These are phyloP conservation scores for Diplodia intermedia DNA, from an alignment of 2,329 filamentous ascomycete species.

Conservation along the genomic window DNA sequence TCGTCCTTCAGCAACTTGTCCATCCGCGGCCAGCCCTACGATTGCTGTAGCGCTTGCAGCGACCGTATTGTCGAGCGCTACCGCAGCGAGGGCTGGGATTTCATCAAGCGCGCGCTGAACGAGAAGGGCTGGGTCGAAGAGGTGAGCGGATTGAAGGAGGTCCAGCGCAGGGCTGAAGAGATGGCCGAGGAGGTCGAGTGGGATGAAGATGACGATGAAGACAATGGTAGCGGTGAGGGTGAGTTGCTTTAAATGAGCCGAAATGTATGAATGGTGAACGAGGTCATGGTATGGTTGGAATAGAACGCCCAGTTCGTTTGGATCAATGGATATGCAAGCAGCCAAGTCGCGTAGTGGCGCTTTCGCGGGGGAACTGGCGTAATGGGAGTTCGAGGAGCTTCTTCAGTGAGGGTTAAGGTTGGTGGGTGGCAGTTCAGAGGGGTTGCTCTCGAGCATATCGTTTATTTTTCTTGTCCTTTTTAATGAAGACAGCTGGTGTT, in stretches of 20 bases:
- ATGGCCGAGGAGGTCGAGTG: slow-evolving; percentile 63
- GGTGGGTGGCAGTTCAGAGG: neutral
- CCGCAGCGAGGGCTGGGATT: slow-evolving; percentile 72
- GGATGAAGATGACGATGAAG: slow-evolving; percentile 58
- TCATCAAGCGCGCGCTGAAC: slow-evolving; percentile 75
- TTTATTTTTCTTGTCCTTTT: neutral
- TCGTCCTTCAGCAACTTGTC: slow-evolving; percentile 76
- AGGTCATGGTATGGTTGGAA: neutral
- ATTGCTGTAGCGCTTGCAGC: slow-evolving; percentile 82
- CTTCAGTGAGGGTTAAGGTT: neutral
- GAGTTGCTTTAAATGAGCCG: slow-evolving; percentile 52
- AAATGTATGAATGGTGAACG: neutral
- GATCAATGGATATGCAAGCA: neutral
- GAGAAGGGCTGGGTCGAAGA: slow-evolving; percentile 82
- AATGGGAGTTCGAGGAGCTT: neutral
- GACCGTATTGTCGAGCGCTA: slow-evolving; percentile 73
- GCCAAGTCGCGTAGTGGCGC: no score
- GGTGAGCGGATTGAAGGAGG: slow-evolving; percentile 74
- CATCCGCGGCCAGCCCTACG: slow-evolving; percentile 76
- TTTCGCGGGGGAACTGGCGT: neutral
- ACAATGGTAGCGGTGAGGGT: slow-evolving; percentile 59
- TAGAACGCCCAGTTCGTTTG: neutral
- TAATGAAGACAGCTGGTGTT: neutral
- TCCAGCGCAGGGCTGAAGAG: slow-evolving; percentile 60
- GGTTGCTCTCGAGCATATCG: neutral